These are phyloP conservation scores for Stagonosporopsis cucurbitacearum DNA, from an alignment of 2,329 filamentous ascomycete genomes.

Conservation along the genomic window DNA sequence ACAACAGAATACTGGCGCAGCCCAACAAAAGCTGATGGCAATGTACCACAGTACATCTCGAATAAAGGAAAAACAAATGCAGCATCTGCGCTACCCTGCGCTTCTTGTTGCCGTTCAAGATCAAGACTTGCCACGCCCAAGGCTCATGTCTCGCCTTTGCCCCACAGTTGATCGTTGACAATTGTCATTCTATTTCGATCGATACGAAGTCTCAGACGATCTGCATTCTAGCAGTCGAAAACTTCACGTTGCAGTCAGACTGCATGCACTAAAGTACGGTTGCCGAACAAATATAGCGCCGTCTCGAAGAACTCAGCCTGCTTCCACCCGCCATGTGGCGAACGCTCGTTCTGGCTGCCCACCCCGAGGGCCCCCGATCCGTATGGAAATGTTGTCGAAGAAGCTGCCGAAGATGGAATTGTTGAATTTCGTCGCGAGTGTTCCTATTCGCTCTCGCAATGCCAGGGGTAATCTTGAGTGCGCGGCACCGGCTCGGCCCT, in stretches of 20 bases:
- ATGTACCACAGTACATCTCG: no score
- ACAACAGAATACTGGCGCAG: background rate
- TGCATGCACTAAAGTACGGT: constrained; percentile 9
- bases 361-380: constrained; percentile 14
- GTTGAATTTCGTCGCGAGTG: constrained; percentile 8
- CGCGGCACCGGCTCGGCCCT: constrained; percentile 35
- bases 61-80: background rate
- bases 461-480: constrained; percentile 21
- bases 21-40: background rate
- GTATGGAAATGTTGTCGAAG: constrained; percentile 15
- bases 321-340: constrained; percentile 1
- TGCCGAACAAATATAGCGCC: background rate
- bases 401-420: constrained; percentile 27
- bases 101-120: background rate
- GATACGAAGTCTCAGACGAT: background rate
- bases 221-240: constrained; percentile 2
- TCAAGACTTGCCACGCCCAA: background rate
- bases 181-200: constrained; percentile 13
- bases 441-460: constrained; percentile 20
- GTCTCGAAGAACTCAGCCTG: background rate
- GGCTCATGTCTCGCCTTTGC: constrained; percentile 2
- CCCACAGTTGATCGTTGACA: constrained; percentile 15
- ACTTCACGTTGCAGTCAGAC: background rate
- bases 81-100: background rate
- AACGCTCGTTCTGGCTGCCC: background rate